Evolutionary conservation across 441 rosid species (phyloP), one percentile per base, ranked within the genome.

Genomic region (Pelargonium fulgidum): DNA sequence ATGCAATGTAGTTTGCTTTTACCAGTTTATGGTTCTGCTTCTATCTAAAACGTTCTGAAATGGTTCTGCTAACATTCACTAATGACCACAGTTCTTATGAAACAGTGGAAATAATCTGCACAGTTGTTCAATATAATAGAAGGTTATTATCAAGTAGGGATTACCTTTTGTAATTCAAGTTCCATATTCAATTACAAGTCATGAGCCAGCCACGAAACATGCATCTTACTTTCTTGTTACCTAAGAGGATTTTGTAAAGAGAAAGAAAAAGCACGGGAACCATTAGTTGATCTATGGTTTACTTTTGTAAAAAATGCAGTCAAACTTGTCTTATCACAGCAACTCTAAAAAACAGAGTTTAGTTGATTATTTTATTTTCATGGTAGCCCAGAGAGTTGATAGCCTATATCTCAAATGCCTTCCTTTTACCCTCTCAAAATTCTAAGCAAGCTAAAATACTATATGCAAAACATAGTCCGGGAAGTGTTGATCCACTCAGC

Each of bases 281-380:
- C 22, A 5, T 54, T 54, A 54, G 1, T 7, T 54, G 17, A 3
- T 29, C 36, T 29, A 29, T 29, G 36, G 36, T 29, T 29, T 29
- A 29, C 36, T 3, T 3, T 54, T 14, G 19, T 54, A 14, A 54
- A 9, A n/a, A 16, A 16, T 50, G 17, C 58, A 50, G 58, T n/a
- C 7, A 29, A 50, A 50, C 58, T 50, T 50, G 58, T 50, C 14
- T 5, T 50, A 12, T n/a, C 6, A 0, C 58, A 50, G 58, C 14
- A 50, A n/a, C 58, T n/a, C 17, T 50, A 50, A 50, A n/a, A 50
- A 50, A 50, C 58, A n/a, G 9, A 50, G 58, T 50, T 54, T 17
- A 54, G 17, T 22, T 7, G 3, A 54, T 54, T 54, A 22, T 54
- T 54, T 54, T 16, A 54, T 8, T 54, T 16, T 54, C 2, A 29